Conservation (phyloP, 805 yeast genomes). For the Sugiyamaella americana region DNA sequence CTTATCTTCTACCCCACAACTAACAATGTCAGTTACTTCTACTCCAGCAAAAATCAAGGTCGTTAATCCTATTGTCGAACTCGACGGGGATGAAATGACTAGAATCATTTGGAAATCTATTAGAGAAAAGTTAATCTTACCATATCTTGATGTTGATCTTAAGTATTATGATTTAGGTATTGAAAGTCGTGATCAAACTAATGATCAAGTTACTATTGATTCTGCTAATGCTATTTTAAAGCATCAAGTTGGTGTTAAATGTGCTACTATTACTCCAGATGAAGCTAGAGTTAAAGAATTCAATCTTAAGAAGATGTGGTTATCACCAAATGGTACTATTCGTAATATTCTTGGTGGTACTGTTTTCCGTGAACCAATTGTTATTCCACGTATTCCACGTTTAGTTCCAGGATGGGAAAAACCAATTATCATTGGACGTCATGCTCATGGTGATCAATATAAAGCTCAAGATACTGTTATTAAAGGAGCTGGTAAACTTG, state of each 20-base stretch:
- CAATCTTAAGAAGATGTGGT: conserved; percentile 91
- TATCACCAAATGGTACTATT: conserved; percentile 94
- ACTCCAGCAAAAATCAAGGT: conserved; percentile 57
- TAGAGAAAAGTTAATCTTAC: conserved; percentile 76
- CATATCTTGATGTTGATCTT: conserved; percentile 80
- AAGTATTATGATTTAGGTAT: conserved; percentile 90
- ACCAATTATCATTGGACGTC: conserved; percentile 96
- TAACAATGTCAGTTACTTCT: conserved; percentile 8
- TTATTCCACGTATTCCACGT: conserved; percentile 81
- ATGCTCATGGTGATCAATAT: conserved; percentile 96
- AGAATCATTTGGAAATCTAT: conserved; percentile 92
- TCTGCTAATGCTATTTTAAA: conserved; percentile 85
- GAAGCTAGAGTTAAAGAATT: conserved; percentile 93
- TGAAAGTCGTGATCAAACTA: conserved; percentile 77
- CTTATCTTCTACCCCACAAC: too few species aligned
- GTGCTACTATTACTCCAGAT: conserved; percentile 95
- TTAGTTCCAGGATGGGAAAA: conserved; percentile 88
- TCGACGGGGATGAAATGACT: conserved; percentile 98
- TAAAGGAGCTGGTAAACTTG: conserved; percentile 73
- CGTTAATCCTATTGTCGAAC: conserved; percentile 84
- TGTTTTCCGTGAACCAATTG: conserved; percentile 94
- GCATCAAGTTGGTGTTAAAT: conserved; percentile 90
- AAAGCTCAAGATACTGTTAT: conserved; percentile 82
- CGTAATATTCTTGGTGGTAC: conserved; percentile 95
- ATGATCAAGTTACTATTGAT: conserved; percentile 82